Evolutionary conservation across 345 rosid species (phyloP), one percentile per base, ranked within the genome.

Genomic region (Firmiana major): DNA sequence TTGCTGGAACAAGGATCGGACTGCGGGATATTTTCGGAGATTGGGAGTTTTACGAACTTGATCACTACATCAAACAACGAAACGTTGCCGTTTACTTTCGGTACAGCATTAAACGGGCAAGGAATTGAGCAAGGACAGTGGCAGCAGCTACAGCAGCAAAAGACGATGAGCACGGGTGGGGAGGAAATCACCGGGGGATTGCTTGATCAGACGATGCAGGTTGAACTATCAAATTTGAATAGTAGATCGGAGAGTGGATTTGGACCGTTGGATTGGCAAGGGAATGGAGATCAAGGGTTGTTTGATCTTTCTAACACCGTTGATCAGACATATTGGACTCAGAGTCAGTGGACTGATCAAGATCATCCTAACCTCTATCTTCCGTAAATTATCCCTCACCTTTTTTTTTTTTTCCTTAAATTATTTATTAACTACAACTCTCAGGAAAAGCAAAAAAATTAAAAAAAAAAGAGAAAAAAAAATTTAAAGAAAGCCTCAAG

Each of bases 321-420:
- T 83, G 99, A 93, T 89, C 97, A 89, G 69, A 81, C 89, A 5
- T 93, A 90, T 90, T 95, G 98, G 99, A 84, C 86, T 85, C 98
- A 90, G 72, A 85, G 80, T 81, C 99, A 89, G 75, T 95, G 97
- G 96, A 76, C 66, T 48, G 94, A 88, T 83, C 91, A 86, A 55
- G 91, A 92, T 83, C 93, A 85, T 28, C 77, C 84, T 46, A 80
- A 76, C 84, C 90, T 90, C 17, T 91, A 86, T 73, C 92, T 94
- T 77, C 98, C 97, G 84, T 94, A 87, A 85, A 74, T 71, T 17
- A 49, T 67, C 63, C 13, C 36, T 85, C 22, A n/a, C n/a, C n/a
- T n/a, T n/a, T n/a, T n/a, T n/a, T 77, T 36, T 43, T 53, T 64
- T 79, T 54, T 66, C 69, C 73, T 31, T 55, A 0, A 72, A 46